phyloP scores from a whole-genome alignment of 306 rosid genomes.

The Mimosa bimucronata region DNA sequence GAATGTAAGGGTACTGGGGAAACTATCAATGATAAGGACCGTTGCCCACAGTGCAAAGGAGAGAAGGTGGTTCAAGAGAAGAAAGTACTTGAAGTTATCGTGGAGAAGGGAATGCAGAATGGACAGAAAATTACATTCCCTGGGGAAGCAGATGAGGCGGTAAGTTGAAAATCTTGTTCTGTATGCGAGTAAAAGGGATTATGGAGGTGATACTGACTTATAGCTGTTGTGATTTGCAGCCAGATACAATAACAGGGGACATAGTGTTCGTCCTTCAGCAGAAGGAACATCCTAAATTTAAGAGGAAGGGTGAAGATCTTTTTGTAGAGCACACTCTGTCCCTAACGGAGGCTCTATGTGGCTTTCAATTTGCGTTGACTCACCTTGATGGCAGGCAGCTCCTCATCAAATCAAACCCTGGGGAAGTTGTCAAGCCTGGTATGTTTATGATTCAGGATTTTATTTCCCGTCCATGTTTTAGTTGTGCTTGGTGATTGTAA shows the following conservation, averaged over 20 bases:
- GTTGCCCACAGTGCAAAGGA: slow-evolving; percentile 80
- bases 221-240: slow-evolving; percentile 51
- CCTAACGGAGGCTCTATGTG: slow-evolving; percentile 74
- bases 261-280: slow-evolving; percentile 77
- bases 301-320: slow-evolving; percentile 72
- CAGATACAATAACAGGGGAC: slow-evolving; percentile 81
- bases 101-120: slow-evolving; percentile 93
- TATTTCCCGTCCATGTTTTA: neutral
- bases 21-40: slow-evolving; percentile 71
- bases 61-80: slow-evolving; percentile 83
- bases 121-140: slow-evolving; percentile 90
- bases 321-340: slow-evolving; percentile 73
- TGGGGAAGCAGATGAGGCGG: slow-evolving; percentile 92
- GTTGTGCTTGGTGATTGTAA: neutral
- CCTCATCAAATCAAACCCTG: slow-evolving; percentile 66
- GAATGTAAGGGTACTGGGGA: slow-evolving; percentile 95
- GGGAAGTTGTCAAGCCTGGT: slow-evolving; percentile 80
- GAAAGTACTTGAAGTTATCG: slow-evolving; percentile 75
- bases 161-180: slow-evolving; percentile 34
- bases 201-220: slow-evolving; percentile 3
- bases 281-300: slow-evolving; percentile 83
- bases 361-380: slow-evolving; percentile 68
- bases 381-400: slow-evolving; percentile 73
- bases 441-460: slow-evolving; percentile 14
- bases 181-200: neutral